A percentile compares a stretch with the other conserved stretches of the same genome.
Conservation (phyloP, 148 eudicot genomes). For the Dysphania ambrosioides region DNA sequence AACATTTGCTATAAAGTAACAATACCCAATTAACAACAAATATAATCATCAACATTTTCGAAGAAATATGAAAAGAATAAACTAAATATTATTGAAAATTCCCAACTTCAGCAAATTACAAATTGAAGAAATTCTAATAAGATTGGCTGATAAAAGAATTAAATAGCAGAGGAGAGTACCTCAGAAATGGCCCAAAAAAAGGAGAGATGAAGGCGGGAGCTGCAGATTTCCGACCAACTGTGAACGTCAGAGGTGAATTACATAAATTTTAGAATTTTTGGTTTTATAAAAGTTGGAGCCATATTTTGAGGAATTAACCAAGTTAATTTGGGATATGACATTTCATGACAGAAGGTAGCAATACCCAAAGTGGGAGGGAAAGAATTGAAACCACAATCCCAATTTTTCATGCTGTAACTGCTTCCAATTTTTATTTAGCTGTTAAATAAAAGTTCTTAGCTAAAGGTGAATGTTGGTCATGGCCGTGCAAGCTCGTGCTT, state of each 20-base stretch:
- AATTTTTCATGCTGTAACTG: too few species aligned
- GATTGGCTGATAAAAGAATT: too few species aligned
- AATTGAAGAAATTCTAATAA: too few species aligned
- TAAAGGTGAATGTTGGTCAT: too few species aligned
- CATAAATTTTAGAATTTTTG: neutral
- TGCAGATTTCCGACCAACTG: conserved; percentile 3
- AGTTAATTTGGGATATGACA: neutral
- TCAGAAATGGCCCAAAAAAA: conserved; percentile 22
- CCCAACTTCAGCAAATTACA: neutral
- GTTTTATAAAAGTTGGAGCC: neutral
- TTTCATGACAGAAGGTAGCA: neutral
- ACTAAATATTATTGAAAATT: too few species aligned
- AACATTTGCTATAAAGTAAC: neutral
- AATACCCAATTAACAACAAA: neutral
- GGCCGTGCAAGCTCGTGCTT: too few species aligned
- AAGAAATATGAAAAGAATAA: too few species aligned
- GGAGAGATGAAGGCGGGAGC: neutral
- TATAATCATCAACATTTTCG: too few species aligned
- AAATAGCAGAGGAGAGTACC: conserved; percentile 19
- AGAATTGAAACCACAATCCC: neutral
- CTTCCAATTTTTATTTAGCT: too few species aligned
- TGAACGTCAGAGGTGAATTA: neutral
- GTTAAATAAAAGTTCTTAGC: too few species aligned
- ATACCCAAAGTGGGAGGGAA: neutral
- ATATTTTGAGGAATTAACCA: conserved; percentile 5